These are phyloP conservation scores for Xerocomellus chrysenteron DNA, from an alignment of 768 basidiomycete species.

Conservation along the genomic window DNA sequence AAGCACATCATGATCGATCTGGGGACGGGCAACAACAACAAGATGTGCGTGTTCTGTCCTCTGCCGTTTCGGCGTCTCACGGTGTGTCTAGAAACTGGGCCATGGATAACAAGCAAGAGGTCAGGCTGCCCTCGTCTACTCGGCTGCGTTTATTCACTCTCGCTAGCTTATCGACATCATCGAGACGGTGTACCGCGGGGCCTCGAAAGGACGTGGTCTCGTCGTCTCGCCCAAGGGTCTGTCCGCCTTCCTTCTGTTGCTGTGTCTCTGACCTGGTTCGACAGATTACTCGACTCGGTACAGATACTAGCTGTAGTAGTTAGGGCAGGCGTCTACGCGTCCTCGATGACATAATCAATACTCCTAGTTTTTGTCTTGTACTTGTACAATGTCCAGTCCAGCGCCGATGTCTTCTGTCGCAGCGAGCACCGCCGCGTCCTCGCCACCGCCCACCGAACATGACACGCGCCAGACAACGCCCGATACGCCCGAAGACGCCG, in stretches of 20 bases:
- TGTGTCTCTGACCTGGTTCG: background rate
- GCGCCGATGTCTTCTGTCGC: conserved; percentile 20
- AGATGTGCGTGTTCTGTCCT: conserved; percentile 65
- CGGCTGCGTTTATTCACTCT: background rate
- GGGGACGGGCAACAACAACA: conserved; percentile 99
- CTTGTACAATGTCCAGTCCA: conserved; percentile 25
- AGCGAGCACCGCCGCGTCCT: conserved; percentile 28
- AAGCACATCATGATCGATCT: conserved; percentile 99
- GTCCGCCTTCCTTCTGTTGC: conserved; percentile 10
- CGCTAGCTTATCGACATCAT: conserved; percentile 91
- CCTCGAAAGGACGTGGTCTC: conserved; percentile 95
- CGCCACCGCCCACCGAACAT: conserved; percentile 24
- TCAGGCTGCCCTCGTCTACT: conserved; percentile 29
- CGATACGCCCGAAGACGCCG: conserved; percentile 19
- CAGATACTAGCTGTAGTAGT: conserved; percentile 48
- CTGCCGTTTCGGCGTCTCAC: background rate
- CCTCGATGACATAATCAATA: conserved; percentile 26
- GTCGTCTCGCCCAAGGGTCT: conserved; percentile 94
- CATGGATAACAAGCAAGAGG: conserved; percentile 98
- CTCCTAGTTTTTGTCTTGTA: background rate
- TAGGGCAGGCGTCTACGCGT: conserved; percentile 31
- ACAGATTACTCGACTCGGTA: conserved; percentile 82
- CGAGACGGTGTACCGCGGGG: conserved; percentile 97
- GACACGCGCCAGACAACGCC: conserved; percentile 9
- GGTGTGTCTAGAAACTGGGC: conserved; percentile 82